These are phyloP conservation scores for Kodamaea restingae DNA, from an alignment of 805 yeast genomes.

Conservation along the genomic window DNA sequence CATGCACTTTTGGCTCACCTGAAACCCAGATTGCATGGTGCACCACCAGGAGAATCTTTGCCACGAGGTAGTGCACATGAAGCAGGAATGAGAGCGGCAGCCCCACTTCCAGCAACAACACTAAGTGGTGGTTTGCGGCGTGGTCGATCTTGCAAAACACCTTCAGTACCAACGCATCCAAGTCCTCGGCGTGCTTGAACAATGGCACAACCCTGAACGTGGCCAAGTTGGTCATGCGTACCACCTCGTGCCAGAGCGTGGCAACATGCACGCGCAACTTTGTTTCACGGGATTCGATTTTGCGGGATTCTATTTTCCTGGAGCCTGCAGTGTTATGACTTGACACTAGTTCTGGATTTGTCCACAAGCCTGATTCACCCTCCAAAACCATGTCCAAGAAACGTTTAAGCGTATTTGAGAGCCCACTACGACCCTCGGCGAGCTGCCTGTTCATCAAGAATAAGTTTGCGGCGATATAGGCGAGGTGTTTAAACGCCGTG, in stretches of 20 bases:
- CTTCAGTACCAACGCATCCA: conserved; percentile 17
- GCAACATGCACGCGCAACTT: conserved; percentile 6
- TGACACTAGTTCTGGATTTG: conserved; percentile 5
- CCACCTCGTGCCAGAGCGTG: conserved; percentile 32
- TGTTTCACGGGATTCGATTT: too few relatives aligned
- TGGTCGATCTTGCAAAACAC: conserved; percentile 19
- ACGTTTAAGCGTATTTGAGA: conserved; percentile 4
- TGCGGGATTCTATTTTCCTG: too few relatives aligned
- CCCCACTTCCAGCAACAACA: conserved; percentile 8
- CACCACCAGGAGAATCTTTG: conserved; percentile 20
- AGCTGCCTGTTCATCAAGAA: conserved; percentile 4
- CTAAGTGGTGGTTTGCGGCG: conserved; percentile 5
- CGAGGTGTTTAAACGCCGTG: background rate
- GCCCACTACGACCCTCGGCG: background rate
- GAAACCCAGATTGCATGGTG: conserved; percentile 19
- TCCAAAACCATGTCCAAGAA: conserved; percentile 4
- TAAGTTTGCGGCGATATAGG: conserved; percentile 3
- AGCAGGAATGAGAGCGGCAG: conserved; percentile 4
- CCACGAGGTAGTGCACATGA: conserved; percentile 27
- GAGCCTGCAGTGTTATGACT: background rate
- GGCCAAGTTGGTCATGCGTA: conserved; percentile 29
- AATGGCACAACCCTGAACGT: conserved; percentile 23
- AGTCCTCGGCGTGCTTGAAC: conserved; percentile 17
- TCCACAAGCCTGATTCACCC: conserved; percentile 7
- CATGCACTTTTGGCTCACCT: conserved; percentile 17